Evolutionary conservation across 75 land plant species (phyloP).

Genomic region (Chamaecyparis obtusa): DNA sequence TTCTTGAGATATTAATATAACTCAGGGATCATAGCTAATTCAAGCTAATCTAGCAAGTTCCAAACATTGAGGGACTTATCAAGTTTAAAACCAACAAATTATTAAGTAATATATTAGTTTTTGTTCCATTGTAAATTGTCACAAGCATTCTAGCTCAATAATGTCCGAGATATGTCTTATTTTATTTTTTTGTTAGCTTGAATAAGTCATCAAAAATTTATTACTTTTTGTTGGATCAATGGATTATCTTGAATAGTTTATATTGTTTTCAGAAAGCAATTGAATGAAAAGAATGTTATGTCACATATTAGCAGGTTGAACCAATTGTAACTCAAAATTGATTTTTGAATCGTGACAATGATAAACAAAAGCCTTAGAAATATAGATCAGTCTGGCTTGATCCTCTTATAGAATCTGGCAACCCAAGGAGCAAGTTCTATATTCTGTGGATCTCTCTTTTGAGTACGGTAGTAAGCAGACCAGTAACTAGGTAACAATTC

Average conservation of each 20-base stretch:
- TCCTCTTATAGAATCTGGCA: conserved; percentile 46
- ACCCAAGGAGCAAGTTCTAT: conserved; percentile 90
- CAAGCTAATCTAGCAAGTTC: too few relatives aligned
- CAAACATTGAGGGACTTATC: too few relatives aligned
- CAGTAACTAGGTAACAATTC: conserved; percentile 57
- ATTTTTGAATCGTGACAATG: neutral
- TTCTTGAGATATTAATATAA: too few relatives aligned
- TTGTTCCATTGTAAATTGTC: neutral
- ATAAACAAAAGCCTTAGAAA: neutral
- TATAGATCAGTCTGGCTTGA: neutral
- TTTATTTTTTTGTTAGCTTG: too few relatives aligned
- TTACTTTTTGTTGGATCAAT: too few relatives aligned
- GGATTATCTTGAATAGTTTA: neutral
- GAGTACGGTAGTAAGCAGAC: conserved; percentile 70
- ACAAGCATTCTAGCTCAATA: too few relatives aligned
- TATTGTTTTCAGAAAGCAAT: neutral
- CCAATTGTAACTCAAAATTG: neutral
- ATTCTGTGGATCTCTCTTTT: conserved; percentile 64
- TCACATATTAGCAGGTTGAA: conserved; percentile 5
- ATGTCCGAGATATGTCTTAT: too few relatives aligned
- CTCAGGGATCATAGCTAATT: too few relatives aligned
- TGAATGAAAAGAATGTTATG: neutral
- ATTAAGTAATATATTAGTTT: conserved; percentile 52
- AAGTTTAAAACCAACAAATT: too few relatives aligned
- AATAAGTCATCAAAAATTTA: too few relatives aligned